These are phyloP conservation scores for Letharia columbiana DNA, from an alignment of 495 filamentous ascomycete genomes.

Conservation along the genomic window DNA sequence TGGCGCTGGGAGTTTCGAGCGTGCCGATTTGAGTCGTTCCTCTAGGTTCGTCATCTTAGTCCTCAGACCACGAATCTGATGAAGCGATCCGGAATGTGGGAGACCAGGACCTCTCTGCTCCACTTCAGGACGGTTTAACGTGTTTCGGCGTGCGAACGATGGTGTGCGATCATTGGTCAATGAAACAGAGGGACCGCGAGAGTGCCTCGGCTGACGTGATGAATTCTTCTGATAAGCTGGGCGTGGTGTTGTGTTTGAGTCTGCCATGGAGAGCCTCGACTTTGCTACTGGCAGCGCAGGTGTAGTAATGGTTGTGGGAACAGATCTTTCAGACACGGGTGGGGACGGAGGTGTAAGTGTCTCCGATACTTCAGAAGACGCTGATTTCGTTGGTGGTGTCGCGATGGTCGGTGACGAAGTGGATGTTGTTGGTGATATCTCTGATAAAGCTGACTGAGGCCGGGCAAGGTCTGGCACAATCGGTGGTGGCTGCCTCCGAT, in stretches of 20 bases:
- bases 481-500: constrained; percentile 41
- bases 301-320: constrained; percentile 35
- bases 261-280: constrained; percentile 35
- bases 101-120: constrained; percentile 36
- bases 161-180: constrained; percentile 37
- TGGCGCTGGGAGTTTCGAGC: constrained; percentile 81
- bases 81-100: constrained; percentile 76
- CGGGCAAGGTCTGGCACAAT: constrained; percentile 29
- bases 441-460: constrained; percentile 39
- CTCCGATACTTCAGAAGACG: constrained; percentile 63
- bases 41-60: constrained; percentile 96
- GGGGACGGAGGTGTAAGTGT: constrained; percentile 64
- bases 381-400: constrained; percentile 59
- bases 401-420: constrained; percentile 65
- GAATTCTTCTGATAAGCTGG: constrained; percentile 31
- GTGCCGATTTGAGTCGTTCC: constrained; percentile 83
- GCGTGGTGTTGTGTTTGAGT: constrained; percentile 42
- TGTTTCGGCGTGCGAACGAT: constrained; percentile 35
- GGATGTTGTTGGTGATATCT: constrained; percentile 51
- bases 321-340: constrained; percentile 45
- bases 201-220: constrained; percentile 34
- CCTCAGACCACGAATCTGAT: constrained; percentile 85
- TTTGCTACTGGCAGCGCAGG: constrained; percentile 28
- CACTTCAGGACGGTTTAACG: constrained; percentile 31
- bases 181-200: constrained; percentile 47